These are phyloP conservation scores for Acanthamoeba triangularis DNA, from an alignment of 208 protist species.

Conservation along the genomic window DNA sequence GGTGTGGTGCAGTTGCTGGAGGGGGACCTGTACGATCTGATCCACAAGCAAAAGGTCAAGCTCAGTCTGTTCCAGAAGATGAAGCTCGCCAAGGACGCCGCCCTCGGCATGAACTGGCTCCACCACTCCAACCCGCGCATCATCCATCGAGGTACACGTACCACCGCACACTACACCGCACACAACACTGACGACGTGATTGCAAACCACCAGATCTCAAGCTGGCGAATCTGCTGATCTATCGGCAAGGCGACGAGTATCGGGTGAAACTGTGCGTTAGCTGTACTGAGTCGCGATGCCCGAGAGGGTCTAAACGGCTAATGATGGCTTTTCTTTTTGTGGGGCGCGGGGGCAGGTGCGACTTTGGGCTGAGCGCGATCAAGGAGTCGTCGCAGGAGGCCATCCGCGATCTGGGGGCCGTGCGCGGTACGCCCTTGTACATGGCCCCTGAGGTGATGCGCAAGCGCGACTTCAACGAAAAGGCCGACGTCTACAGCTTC, in stretches of 20 bases:
- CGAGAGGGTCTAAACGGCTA: no score
- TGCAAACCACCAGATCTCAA: not conserved
- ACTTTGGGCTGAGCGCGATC: slow-evolving; percentile 75
- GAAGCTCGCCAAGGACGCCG: slow-evolving; percentile 87
- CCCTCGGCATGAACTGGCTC: slow-evolving; percentile 87
- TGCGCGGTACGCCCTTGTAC: slow-evolving; percentile 55
- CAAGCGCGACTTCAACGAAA: slow-evolving; percentile 68
- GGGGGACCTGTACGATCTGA: slow-evolving; percentile 50
- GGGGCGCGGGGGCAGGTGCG: not conserved
- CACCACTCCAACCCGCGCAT: slow-evolving; percentile 84
- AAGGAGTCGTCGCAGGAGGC: slow-evolving; percentile 42
- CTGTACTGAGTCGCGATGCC: no score
- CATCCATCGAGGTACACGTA: slow-evolving; percentile 78
- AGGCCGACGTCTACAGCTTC: slow-evolving; percentile 60
- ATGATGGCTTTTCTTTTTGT: not conserved
- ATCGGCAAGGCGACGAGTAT: slow-evolving; percentile 40
- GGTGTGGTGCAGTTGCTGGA: slow-evolving; percentile 48
- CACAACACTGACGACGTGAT: not conserved
- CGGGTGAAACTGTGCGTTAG: slow-evolving; percentile 21
- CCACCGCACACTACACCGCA: not conserved
- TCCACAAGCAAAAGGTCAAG: slow-evolving; percentile 66
- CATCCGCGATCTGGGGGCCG: not conserved
- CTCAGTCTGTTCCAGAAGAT: slow-evolving; percentile 82
- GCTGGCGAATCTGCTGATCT: slow-evolving; percentile 51
- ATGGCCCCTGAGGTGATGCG: slow-evolving; percentile 69